These are phyloP conservation scores for Lodderomyces jiufengensis DNA, from an alignment of 1,139 yeast genomes.

Conservation along the genomic window DNA sequence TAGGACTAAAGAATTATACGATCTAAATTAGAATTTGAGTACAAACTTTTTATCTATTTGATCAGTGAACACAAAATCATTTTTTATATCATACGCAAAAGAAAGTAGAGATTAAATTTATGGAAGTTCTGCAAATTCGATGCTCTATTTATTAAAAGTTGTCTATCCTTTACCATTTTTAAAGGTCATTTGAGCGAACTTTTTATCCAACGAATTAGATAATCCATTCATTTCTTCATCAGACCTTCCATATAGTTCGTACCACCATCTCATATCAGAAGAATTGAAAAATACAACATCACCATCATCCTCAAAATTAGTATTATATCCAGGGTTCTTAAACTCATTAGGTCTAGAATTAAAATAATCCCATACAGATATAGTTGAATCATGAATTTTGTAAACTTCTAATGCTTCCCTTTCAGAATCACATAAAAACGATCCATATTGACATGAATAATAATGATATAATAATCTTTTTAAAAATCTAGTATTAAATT, in stretches of 20 bases:
- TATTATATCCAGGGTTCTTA: conserved; percentile 45
- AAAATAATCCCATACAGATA: conserved; percentile 94
- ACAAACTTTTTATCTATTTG: too few species aligned
- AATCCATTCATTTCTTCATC: conserved; percentile 78
- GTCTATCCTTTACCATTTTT: conserved; percentile 2
- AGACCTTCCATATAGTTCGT: conserved; percentile 70
- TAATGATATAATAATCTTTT: conserved; percentile 81
- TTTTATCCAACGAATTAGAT: conserved; percentile 41
- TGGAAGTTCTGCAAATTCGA: too few species aligned
- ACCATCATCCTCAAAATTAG: conserved; percentile 29
- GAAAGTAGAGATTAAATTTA: too few species aligned
- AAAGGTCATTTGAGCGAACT: conserved; percentile 38
- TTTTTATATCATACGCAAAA: too few species aligned
- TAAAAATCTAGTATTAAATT: conserved; percentile 84
- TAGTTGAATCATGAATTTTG: conserved; percentile 46
- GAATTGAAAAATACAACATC: conserved; percentile 63
- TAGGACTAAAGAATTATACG: too few species aligned
- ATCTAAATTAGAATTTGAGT: too few species aligned
- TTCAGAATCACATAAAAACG: conserved; percentile 77
- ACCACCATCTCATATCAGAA: conserved; percentile 81
- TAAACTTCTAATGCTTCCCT: conserved; percentile 43
- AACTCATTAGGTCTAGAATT: conserved; percentile 73
- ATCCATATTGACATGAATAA: conserved; percentile 93
- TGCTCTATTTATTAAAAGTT: too few species aligned
- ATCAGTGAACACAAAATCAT: too few species aligned